These are phyloP conservation scores for Populus hybrid DNA, from an alignment of 441 rosid genomes.

Conservation along the genomic window DNA sequence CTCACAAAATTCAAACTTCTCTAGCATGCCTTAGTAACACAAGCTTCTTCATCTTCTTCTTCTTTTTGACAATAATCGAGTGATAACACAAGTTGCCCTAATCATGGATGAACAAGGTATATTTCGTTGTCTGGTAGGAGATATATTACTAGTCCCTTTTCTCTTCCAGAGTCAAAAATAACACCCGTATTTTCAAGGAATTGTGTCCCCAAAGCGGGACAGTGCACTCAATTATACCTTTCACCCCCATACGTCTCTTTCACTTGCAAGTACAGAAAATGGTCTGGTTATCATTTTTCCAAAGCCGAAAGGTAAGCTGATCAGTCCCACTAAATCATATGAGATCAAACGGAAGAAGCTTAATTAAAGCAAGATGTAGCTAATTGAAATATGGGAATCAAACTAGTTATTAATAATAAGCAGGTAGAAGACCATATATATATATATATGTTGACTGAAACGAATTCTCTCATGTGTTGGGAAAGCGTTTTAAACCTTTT, in stretches of 20 bases:
- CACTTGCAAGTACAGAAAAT: neutral
- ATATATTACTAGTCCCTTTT: neutral
- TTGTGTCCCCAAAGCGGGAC: conserved; percentile 46
- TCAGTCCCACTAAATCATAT: neutral
- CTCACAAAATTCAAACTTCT: neutral
- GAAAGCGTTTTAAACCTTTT: neutral
- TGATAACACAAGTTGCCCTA: conserved; percentile 4
- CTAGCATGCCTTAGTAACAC: neutral
- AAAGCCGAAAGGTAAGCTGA: conserved; percentile 35
- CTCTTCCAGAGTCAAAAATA: conserved; percentile 26
- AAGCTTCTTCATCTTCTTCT: neutral
- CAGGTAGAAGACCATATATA: too few species aligned
- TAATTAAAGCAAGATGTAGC: neutral
- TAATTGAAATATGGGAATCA: neutral
- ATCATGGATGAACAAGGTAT: conserved; percentile 20
- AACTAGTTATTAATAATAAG: neutral
- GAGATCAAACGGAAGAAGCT: neutral
- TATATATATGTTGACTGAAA: neutral
- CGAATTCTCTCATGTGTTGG: neutral
- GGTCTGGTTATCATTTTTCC: conserved; percentile 12
- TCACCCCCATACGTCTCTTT: conserved; percentile 8
- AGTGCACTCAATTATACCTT: conserved; percentile 18
- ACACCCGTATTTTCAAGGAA: conserved; percentile 22
- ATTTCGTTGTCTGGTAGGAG: conserved; percentile 18
- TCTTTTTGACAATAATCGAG: too few species aligned